Percentiles rank a stretch among this genome's conserved stretches.
Conservation (phyloP, 2,329 filamentous ascomycete species). For the Albophoma yamanashiensis region DNA sequence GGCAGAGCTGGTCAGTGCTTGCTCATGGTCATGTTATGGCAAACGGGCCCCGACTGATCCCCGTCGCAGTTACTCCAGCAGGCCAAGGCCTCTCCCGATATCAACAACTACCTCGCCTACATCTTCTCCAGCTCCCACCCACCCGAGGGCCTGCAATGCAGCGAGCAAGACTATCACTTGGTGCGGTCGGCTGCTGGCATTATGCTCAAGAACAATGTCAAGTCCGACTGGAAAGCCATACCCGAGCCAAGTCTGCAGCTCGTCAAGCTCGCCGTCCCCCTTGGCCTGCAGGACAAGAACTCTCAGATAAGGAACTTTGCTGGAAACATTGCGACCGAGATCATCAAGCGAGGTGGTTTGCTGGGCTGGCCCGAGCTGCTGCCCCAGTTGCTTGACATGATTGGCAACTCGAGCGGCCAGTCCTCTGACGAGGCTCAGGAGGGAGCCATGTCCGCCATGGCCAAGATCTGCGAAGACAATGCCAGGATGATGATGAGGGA, state of each 20-base stretch:
- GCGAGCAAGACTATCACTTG: conserved; percentile 53
- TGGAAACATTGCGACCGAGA: conserved; percentile 88
- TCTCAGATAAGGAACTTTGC: conserved; percentile 78
- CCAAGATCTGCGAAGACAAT: conserved; percentile 97
- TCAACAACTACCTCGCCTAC: conserved; percentile 95
- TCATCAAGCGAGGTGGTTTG: conserved; percentile 75
- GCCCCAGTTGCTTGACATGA: conserved; percentile 67
- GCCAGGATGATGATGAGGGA: conserved; percentile 76
- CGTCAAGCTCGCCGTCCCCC: conserved; percentile 68
- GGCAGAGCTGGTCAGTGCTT: conserved; percentile 64
- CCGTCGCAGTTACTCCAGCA: conserved; percentile 73
- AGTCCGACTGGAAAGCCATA: conserved; percentile 63
- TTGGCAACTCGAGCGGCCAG: conserved; percentile 61
- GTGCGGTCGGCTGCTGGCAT: conserved; percentile 82
- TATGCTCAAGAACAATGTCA: conserved; percentile 93
- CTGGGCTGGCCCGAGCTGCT: conserved; percentile 87
- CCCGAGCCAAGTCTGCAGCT: conserved; percentile 62
- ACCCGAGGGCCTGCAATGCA: conserved; percentile 49
- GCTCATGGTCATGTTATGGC: neutral
- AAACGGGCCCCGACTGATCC: conserved; percentile 3
- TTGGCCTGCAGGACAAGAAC: conserved; percentile 72
- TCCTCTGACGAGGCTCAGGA: conserved; percentile 68
- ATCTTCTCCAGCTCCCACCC: conserved; percentile 65
- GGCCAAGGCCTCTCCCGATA: conserved; percentile 79
- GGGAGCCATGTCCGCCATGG: conserved; percentile 82